Evolutionary conservation across 2,329 filamentous ascomycete genomes (phyloP), one percentile per base, ranked within the genome.

Genomic region (Exophiala mesophila): DNA sequence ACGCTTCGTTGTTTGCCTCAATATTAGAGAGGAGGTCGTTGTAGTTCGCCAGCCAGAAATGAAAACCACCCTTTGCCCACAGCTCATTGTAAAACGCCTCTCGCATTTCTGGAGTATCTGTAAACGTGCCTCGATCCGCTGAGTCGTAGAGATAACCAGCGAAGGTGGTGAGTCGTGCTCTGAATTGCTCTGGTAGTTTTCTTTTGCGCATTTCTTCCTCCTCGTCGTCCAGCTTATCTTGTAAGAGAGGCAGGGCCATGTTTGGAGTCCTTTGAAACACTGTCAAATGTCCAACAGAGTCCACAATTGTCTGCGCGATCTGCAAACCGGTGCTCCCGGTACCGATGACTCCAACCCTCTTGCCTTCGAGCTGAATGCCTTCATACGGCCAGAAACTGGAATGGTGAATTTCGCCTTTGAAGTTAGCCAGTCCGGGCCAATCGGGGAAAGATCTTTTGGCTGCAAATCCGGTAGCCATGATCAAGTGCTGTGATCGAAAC

Each of bases 241-340:
- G 70, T 2, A 70, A 64, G 76, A 84, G 80, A 0, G 78, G 78
- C 1, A 83, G 54, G 1, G 75, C 75, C 4, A 80, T 60, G 49
- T 83, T 84, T 0, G 81, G 80, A 1, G 78, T 83, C 9, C 81
- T 71, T 53, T 83, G 78, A 58, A 83, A 63, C 1, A 61, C 55
- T 3, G 62, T 70, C n/a, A 84, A 49, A 2, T 72, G 60, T 3
- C 64, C 68, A 0, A 71, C 76, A 5, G 67, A 57, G 2, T 72
- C 72, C 2, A 70, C 74, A 72, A 69, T 78, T 36, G 76, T 77
- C 50, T 84, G 80, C 0, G 72, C 69, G 31, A 81, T 72, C 52
- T 83, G 80, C 1, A 83, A 72, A 1, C 79, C 80, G 0, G 76
- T 76, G 0, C 78, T 74, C 3, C 80, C 80, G 0, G 77, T 82